These are phyloP conservation scores for Kodamaea laetipori DNA, from an alignment of 805 yeast genomes.

Conservation along the genomic window DNA sequence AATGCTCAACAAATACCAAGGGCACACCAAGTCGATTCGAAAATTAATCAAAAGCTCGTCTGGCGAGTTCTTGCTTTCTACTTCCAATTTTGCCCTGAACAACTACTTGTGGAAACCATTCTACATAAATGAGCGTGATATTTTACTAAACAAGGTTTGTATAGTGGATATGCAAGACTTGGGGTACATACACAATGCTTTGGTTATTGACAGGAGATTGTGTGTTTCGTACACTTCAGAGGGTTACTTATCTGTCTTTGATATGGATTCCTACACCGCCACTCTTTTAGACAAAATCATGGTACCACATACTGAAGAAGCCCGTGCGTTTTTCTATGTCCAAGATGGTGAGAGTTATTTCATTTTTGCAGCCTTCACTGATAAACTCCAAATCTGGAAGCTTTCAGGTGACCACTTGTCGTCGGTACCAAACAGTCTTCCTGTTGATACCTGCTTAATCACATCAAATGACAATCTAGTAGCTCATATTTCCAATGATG, in stretches of 20 bases:
- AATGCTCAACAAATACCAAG: constrained; percentile 62
- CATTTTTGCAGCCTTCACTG: constrained; percentile 6
- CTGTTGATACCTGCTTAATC: not conserved
- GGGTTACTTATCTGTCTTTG: constrained; percentile 3
- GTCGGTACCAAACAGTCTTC: not conserved
- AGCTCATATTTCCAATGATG: constrained; percentile 1
- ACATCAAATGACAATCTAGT: not conserved
- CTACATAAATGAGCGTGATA: constrained; percentile 20
- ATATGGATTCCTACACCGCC: constrained; percentile 2
- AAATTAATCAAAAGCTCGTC: constrained; percentile 61
- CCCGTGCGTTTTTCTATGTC: constrained; percentile 1
- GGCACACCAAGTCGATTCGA: constrained; percentile 81
- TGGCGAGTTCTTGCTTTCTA: constrained; percentile 35
- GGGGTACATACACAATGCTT: constrained; percentile 57
- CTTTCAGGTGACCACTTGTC: not conserved
- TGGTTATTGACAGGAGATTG: constrained; percentile 4
- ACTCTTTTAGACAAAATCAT: constrained; percentile 1
- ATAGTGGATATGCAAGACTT: constrained; percentile 44
- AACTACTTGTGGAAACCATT: constrained; percentile 48
- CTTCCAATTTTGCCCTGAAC: constrained; percentile 39
- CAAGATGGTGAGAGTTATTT: constrained; percentile 1
- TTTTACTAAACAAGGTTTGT: constrained; percentile 26
- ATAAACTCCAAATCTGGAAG: constrained; percentile 2
- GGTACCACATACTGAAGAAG: not conserved
- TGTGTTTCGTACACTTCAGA: constrained; percentile 1